phyloP scores from a whole-genome alignment of 2,329 filamentous ascomycete species.

The Periglandula ipomoeae region DNA sequence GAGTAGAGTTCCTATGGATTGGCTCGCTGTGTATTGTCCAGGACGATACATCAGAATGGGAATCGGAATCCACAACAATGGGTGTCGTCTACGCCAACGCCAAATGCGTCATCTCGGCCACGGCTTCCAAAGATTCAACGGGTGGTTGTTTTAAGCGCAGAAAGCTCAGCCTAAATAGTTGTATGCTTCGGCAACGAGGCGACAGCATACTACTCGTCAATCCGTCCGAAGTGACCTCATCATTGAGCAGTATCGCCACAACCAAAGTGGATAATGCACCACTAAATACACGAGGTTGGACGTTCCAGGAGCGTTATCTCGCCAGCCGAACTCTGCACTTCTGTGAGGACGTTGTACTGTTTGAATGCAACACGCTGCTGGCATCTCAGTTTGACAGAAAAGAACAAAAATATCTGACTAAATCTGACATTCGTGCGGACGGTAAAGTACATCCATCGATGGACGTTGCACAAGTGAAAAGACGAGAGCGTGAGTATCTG shows the following conservation, averaged over 20 bases:
- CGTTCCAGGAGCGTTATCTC: neutral
- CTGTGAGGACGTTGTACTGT: too few species aligned
- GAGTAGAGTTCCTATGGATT: neutral
- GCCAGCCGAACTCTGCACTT: neutral
- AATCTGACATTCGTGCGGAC: too few species aligned
- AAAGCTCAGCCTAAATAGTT: too few species aligned
- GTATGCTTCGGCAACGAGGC: neutral
- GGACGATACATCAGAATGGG: conserved; percentile 1
- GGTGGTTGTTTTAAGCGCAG: neutral
- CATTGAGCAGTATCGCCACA: too few species aligned
- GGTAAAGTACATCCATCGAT: too few species aligned
- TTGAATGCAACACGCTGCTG: too few species aligned
- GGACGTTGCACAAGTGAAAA: too few species aligned
- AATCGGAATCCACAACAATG: neutral
- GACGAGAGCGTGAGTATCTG: too few species aligned
- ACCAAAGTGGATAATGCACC: too few species aligned
- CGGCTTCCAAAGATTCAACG: neutral
- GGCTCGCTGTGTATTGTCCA: conserved; percentile 6
- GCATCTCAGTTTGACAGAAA: too few species aligned
- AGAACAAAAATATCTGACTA: too few species aligned
- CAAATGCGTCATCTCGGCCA: neutral
- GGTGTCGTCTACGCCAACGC: neutral
- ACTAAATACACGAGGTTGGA: neutral
- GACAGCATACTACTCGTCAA: neutral
- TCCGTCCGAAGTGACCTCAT: neutral